Conservation (phyloP, 768 basidiomycete genomes). For the Suillus occidentalis region DNA sequence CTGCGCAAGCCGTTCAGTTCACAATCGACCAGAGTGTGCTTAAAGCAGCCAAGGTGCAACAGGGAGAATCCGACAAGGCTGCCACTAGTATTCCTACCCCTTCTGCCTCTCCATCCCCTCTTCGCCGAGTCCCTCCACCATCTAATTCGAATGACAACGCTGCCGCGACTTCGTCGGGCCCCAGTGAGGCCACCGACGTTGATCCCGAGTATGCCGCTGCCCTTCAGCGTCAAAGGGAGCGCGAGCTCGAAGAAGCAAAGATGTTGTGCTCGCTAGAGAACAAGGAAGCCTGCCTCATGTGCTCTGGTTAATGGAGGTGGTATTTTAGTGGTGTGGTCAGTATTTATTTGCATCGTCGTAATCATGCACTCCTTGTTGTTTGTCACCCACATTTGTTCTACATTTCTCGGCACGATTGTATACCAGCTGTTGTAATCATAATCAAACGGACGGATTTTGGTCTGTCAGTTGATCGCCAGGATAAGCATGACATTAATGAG, state of each 20-base stretch:
- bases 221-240: slow-evolving; percentile 63
- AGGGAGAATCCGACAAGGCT: slow-evolving; percentile 17
- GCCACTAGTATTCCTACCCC: slow-evolving; percentile 23
- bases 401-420: slow-evolving; percentile 14
- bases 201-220: slow-evolving; percentile 82
- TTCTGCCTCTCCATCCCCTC: slow-evolving; percentile 28
- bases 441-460: slow-evolving; percentile 5
- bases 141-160: slow-evolving; percentile 24
- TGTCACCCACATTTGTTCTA: slow-evolving; percentile 3
- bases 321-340: background rate
- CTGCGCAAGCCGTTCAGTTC: slow-evolving; percentile 96
- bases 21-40: slow-evolving; percentile 86
- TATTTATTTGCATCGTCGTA: background rate
- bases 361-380: slow-evolving; percentile 10
- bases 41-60: slow-evolving; percentile 46
- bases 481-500: background rate
- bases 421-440: slow-evolving; percentile 21
- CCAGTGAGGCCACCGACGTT: slow-evolving; percentile 33
- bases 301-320: slow-evolving; percentile 59
- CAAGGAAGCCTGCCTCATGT: slow-evolving; percentile 94
- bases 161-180: slow-evolving; percentile 15
- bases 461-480: background rate
- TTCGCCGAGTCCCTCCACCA: slow-evolving; percentile 27
- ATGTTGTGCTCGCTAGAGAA: slow-evolving; percentile 86
- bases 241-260: slow-evolving; percentile 80